phyloP scores from a whole-genome alignment of 345 rosid genomes.

The Punica granatum region DNA sequence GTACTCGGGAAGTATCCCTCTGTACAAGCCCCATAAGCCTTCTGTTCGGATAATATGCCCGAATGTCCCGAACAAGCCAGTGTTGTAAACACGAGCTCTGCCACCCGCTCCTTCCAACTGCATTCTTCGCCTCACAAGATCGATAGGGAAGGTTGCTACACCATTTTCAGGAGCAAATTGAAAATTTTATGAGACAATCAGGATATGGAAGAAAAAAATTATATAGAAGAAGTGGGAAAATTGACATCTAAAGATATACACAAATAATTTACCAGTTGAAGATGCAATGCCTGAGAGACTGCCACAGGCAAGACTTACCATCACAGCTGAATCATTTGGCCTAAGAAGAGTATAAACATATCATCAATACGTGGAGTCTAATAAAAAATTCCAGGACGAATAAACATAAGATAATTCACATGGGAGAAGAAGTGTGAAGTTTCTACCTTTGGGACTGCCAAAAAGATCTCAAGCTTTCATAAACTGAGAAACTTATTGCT shows the following conservation, averaged over 20 bases:
- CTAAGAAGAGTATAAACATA: slow-evolving; percentile 27
- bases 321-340: slow-evolving; percentile 53
- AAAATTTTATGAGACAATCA: neutral
- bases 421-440: neutral
- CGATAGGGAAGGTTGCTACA: slow-evolving; percentile 80
- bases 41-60: slow-evolving; percentile 67
- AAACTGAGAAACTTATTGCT: slow-evolving; percentile 83
- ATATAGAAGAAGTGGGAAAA: neutral
- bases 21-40: slow-evolving; percentile 75
- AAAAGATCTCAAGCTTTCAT: slow-evolving; percentile 56
- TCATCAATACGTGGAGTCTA: neutral
- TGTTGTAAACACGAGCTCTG: slow-evolving; percentile 64
- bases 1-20: slow-evolving; percentile 95
- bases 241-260: neutral
- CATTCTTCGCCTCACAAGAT: slow-evolving; percentile 94
- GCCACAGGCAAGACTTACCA: slow-evolving; percentile 74
- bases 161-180: slow-evolving; percentile 1
- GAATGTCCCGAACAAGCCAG: slow-evolving; percentile 70
- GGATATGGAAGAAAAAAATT: neutral
- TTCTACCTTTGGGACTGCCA: slow-evolving; percentile 70
- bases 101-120: slow-evolving; percentile 97
- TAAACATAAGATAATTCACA: neutral
- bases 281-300: slow-evolving; percentile 93
- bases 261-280: slow-evolving; percentile 61
- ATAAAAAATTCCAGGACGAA: neutral